phyloP scores from a whole-genome alignment of 2,329 filamentous ascomycete species.

The Scedosporium apiospermum region DNA sequence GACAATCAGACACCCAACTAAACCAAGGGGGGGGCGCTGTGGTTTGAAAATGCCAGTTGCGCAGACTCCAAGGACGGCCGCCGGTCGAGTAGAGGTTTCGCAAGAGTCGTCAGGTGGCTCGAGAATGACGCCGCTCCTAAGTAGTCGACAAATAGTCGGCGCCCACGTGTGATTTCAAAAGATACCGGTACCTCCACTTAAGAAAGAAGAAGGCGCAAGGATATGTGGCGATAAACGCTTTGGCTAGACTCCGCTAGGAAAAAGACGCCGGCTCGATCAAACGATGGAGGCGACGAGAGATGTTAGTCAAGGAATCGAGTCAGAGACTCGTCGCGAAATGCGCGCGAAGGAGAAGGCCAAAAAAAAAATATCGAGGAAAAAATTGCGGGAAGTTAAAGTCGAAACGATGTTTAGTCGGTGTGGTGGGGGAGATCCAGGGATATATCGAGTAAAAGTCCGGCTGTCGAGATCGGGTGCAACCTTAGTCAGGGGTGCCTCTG shows the following conservation, averaged over 20 bases:
- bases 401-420: background rate
- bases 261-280: background rate
- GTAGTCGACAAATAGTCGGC: too few species aligned
- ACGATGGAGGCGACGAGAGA: background rate
- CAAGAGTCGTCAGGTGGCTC: too few species aligned
- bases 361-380: background rate
- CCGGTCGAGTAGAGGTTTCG: too few species aligned
- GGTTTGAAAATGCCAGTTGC: too few species aligned
- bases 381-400: background rate
- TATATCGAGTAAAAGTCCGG: slow-evolving; percentile 3
- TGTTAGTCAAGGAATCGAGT: background rate
- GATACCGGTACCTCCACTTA: too few species aligned
- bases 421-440: background rate
- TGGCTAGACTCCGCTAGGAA: too few species aligned
- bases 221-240: too few species aligned
- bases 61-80: too few species aligned
- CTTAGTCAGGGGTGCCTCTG: background rate
- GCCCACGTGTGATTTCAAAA: too few species aligned
- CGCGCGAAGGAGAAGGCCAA: background rate
- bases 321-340: background rate
- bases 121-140: too few species aligned
- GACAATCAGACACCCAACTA: background rate
- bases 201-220: too few species aligned
- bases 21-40: too few species aligned
- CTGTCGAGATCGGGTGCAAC: slow-evolving; percentile 3